Conservation (phyloP, 305 asterid species). For the Fraxinus albicans region DNA sequence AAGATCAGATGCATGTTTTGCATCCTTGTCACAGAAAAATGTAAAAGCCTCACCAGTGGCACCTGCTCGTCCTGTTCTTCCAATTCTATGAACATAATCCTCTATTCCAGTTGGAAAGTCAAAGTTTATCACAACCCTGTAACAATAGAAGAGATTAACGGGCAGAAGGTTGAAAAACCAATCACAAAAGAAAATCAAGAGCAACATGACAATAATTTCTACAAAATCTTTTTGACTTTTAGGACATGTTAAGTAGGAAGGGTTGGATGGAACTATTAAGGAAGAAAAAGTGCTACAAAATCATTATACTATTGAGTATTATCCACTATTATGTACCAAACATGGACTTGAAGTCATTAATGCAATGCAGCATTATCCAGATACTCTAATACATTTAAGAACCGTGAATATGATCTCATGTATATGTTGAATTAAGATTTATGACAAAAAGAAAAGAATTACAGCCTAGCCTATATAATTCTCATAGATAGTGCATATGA, state of each 20-base stretch:
- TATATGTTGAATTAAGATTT: not conserved
- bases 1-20: constrained; percentile 80
- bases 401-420: not conserved
- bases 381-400: not conserved
- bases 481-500: not conserved
- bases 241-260: not conserved
- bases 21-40: constrained; percentile 78
- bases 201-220: not conserved
- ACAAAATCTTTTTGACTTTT: not conserved
- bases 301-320: not conserved
- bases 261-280: not conserved
- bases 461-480: not conserved
- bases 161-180: not conserved
- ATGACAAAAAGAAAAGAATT: not conserved
- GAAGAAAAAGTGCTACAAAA: not conserved
- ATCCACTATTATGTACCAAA: not conserved
- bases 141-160: not conserved
- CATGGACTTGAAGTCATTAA: not conserved
- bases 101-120: constrained; percentile 96
- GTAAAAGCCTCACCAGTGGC: constrained; percentile 91
- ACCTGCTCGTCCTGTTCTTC: constrained; percentile 99
- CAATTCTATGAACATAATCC: constrained; percentile 97
- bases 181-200: not conserved
- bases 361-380: not conserved
- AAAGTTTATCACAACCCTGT: constrained; percentile 85